Evolutionary conservation across 2,329 filamentous ascomycete species (phyloP), one percentile per base, ranked within the genome.

Genomic region (Colletotrichum sp.): DNA sequence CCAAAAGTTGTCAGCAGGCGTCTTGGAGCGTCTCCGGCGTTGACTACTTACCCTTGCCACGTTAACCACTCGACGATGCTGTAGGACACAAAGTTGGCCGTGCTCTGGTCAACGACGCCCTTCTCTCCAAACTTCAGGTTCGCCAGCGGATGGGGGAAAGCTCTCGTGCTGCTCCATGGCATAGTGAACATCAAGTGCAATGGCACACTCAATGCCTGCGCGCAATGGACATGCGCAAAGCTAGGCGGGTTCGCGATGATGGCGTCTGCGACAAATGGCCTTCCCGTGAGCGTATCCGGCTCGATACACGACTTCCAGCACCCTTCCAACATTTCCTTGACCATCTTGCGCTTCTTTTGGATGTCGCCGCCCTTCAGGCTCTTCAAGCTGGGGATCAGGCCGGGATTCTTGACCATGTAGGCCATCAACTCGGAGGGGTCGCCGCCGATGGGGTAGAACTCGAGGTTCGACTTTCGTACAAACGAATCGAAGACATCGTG

Each of bases 151-250:
- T 96, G 94, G 0, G 93, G 93, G 75, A 95, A 95, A 1, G 91
- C 89, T 78, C 93, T 92, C 0, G 94, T 95, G 3, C 93, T 92
- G 9, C 92, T 93, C 91, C 93, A 95, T 0, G 94, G 94, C 93
- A 95, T 95, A 3, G 90, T 89, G 69, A 88, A 87, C 82, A 89
- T 87, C 4, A 89, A 77, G 75, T 89, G 87, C 1, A 89, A 76
- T 0, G 88, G 88, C 0, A 89, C 81, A 0, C 84, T 82, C 2
- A 89, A 79, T 0, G 83, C 84, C 76, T 89, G 83, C 0, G 88
- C 87, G 74, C 87, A 89, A 71, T 88, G 87, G 0, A 89, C 80
- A 77, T 89, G 88, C 0, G 87, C 87, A 77, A 89, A 88, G n/a
- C 84, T 87, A 0, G 88, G 87, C 0, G 88, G 88, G 67, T 90